Percentiles rank a stretch among this genome's conserved stretches.
Conservation (phyloP, 139 green algal species). For the Chlamydomonas sp. region DNA sequence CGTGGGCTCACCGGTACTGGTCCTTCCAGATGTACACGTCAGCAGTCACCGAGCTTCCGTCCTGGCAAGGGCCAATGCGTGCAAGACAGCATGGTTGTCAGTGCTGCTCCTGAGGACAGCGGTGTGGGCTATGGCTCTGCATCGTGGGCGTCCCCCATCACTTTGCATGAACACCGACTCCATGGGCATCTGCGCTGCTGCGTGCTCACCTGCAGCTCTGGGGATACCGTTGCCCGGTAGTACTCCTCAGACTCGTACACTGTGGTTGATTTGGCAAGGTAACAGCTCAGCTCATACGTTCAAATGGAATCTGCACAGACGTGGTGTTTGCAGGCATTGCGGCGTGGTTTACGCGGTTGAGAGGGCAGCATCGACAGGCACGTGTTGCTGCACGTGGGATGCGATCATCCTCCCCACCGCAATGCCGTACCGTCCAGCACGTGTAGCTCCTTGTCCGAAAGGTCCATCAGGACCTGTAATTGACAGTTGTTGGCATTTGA, state of each 20-base stretch:
- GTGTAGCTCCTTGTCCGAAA: conserved; percentile 67
- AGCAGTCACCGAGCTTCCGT: not conserved
- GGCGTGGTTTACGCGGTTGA: not conserved
- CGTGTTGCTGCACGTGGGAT: not conserved
- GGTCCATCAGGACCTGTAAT: conserved; percentile 60
- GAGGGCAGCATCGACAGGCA: no score
- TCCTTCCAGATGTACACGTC: conserved; percentile 79
- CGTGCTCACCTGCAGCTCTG: conserved; percentile 37
- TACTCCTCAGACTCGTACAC: conserved; percentile 86
- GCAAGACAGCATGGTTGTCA: not conserved
- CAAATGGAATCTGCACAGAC: not conserved
- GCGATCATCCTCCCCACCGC: not conserved
- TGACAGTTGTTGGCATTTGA: conserved; percentile 1
- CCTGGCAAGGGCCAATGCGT: not conserved
- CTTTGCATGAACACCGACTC: not conserved
- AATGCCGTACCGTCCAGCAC: conserved; percentile 66
- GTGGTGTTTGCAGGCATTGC: no score
- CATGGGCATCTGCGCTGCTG: not conserved
- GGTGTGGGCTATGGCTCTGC: not conserved
- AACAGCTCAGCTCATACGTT: not conserved
- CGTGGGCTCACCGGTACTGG: conserved; percentile 48
- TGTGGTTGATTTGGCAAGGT: conserved; percentile 1
- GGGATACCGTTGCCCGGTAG: conserved; percentile 46
- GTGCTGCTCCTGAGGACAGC: not conserved
- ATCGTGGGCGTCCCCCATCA: conserved; percentile 1